Base-by-base conservation (phyloP, 1,284 basidiomycete genomes). In the Boletus sp. region DNA sequence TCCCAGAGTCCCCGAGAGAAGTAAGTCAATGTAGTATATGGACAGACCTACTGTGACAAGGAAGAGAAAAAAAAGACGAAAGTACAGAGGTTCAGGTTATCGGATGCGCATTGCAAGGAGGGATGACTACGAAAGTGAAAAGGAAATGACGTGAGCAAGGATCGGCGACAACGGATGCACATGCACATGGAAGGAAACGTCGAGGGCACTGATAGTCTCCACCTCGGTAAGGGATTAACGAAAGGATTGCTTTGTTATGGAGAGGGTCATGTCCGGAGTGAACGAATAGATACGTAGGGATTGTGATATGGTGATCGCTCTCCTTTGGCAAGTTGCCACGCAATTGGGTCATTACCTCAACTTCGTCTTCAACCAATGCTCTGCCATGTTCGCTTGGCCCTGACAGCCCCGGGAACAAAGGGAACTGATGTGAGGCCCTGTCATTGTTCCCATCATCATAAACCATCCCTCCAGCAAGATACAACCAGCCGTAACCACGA, bases 281-380 rank as follows among this genome's bases (percentile, higher is more conserved):
- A 74, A 64, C 61, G 59, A 71, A 74, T 74, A 73, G 72, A 72
- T 75, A 72, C 52, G 70, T 71, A 71, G 67, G 69, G 67, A 63
- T 66, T 63, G 43, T 44, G 61, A 50, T 63, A 60, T 62, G 60
- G 59, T 46, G 58, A 56, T 71, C 55, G 60, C 61, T 61, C 56
- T 70, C 65, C 53, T 55, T 67, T 55, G 60, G 56, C 59, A 56
- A 61, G 56, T 62, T 64, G 63, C 67, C 64, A 61, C 67, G 68
- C 67, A 61, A 61, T 62, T 49, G 50, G 59, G 60, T 66, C 60
- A 44, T 68, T 58, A 52, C 61, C 58, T 67, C 66, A 56, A 48
- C 57, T 40, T 59, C 56, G 47, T 55, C 64, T 53, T 49, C 58
- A 59, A 57, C 55, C 48, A 51, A 58, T 55, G 59, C 48, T 49